Base-by-base conservation (phyloP, 2,329 filamentous ascomycete species). In the Ambrosiella cleistominuta region DNA sequence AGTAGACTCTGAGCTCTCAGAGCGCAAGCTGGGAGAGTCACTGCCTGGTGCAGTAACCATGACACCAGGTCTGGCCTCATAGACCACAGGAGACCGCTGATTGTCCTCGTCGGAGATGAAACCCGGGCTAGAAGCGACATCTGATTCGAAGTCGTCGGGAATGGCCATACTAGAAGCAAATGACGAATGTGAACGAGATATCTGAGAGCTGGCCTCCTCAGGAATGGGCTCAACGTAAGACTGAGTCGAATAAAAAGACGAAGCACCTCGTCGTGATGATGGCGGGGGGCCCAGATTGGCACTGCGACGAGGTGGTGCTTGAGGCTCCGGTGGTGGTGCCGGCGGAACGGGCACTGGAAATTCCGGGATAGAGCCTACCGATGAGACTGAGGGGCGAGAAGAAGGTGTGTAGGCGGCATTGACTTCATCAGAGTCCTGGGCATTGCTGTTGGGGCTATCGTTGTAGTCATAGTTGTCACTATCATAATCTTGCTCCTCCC, bases 151-250 rank as follows among this genome's bases (percentile, higher is more conserved):
- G 63, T 74, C 81, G 17, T 81, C 78, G 1, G 85, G 85, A 66
- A 88, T 86, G 0, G 79, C 84, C 40, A 81, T 78, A 63, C 84
- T 88, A 2, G 86, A 88, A 19, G 80, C 85, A 64, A 80, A 83
- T 0, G 85, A 88, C 36, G 74, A 74, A 65, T 80, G 77, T 0
- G 81, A 80, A 57, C 74, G 71, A 2, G 75, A 71, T 27, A 54
- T 56, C 7, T 75, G 72, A 0, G 78, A 75, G 62, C 76, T 79
- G 35, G 37, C 52, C 66, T 89, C 85, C 67, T 89, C 86, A 0
- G 82, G 83, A 57, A 90, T 89, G 0, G 86, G 85, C 0, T 85
- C 85, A 35, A 89, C 83, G 61, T 76, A 83, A 0, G 83, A 85
- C 11, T 74, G 70, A 62, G 75, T 78, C 2, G 83, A 85, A 64